phyloP scores from a whole-genome alignment of 2,329 filamentous ascomycete species.

The Cladosporium sp. region DNA sequence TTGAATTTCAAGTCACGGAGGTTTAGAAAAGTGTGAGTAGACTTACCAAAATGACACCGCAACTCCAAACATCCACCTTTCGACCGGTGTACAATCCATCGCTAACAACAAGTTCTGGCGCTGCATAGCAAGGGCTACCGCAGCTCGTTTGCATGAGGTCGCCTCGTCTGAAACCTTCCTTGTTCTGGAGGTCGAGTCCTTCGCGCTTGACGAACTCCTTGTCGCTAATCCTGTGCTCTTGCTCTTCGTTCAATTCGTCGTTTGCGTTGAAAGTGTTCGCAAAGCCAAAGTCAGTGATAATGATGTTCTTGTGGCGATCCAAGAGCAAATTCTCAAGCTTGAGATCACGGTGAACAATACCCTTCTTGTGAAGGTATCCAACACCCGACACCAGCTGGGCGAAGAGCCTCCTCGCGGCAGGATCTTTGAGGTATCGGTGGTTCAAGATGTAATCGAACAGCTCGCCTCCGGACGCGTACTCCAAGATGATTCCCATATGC shows the following conservation, averaged over 20 bases:
- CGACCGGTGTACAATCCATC: constrained; percentile 95
- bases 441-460: constrained; percentile 98
- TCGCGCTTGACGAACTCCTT: constrained; percentile 83
- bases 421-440: constrained; percentile 93
- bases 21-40: not conserved
- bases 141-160: constrained; percentile 99
- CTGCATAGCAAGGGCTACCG: constrained; percentile 95
- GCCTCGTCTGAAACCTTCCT: constrained; percentile 74
- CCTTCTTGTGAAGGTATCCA: constrained; percentile 96
- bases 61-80: constrained; percentile 99
- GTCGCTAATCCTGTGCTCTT: constrained; percentile 83
- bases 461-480: constrained; percentile 96
- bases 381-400: constrained; percentile 95
- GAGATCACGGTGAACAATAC: constrained; percentile 94
- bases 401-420: constrained; percentile 84
- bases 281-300: constrained; percentile 99
- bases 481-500: constrained; percentile 96
- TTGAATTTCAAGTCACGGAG: not conserved
- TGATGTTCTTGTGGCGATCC: constrained; percentile 96
- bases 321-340: constrained; percentile 95
- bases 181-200: constrained; percentile 71
- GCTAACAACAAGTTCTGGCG: constrained; percentile 93
- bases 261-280: constrained; percentile 92
- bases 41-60: constrained; percentile 93
- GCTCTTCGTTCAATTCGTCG: constrained; percentile 86